phyloP scores from a whole-genome alignment of 2,329 filamentous ascomycete genomes.

The Tolypocladium tropicale region DNA sequence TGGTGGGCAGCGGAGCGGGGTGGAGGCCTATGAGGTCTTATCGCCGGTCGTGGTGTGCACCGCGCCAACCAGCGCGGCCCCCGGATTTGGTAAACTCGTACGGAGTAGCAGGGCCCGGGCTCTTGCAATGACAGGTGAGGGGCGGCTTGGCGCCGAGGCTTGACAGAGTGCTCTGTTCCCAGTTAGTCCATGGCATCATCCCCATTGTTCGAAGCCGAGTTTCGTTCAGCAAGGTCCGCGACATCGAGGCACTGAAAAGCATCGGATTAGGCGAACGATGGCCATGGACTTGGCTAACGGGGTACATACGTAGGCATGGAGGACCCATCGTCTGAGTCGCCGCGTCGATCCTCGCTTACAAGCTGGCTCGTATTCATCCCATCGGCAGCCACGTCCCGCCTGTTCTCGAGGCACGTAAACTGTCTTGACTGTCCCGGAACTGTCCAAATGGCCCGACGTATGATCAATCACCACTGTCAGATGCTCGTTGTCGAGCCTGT shows the following conservation, averaged over 20 bases:
- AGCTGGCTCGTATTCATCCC: background rate
- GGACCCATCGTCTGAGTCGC: too few relatives aligned
- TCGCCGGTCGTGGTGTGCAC: background rate
- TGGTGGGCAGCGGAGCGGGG: background rate
- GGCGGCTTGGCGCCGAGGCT: background rate
- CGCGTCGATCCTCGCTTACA: background rate
- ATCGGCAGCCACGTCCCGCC: too few relatives aligned
- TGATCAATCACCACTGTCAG: background rate
- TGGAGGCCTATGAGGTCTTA: too few relatives aligned
- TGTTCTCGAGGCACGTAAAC: too few relatives aligned
- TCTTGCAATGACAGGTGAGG: background rate
- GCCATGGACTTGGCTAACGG: background rate
- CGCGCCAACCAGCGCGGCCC: background rate
- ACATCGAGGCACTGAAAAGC: background rate
- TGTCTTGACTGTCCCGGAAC: too few relatives aligned
- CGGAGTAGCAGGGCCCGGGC: background rate
- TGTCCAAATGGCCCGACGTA: background rate
- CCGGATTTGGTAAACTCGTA: too few relatives aligned
- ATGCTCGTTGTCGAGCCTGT: background rate
- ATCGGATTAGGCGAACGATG: background rate
- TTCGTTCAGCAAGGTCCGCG: background rate
- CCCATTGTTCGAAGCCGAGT: background rate
- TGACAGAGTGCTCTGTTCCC: background rate
- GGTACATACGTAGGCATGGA: too few relatives aligned
- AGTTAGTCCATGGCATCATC: background rate